Percentiles rank a stretch among this genome's conserved stretches.
These are phyloP conservation scores for Holtermanniella nyarrowii DNA, from an alignment of 768 basidiomycete genomes.

Conservation along the genomic window DNA sequence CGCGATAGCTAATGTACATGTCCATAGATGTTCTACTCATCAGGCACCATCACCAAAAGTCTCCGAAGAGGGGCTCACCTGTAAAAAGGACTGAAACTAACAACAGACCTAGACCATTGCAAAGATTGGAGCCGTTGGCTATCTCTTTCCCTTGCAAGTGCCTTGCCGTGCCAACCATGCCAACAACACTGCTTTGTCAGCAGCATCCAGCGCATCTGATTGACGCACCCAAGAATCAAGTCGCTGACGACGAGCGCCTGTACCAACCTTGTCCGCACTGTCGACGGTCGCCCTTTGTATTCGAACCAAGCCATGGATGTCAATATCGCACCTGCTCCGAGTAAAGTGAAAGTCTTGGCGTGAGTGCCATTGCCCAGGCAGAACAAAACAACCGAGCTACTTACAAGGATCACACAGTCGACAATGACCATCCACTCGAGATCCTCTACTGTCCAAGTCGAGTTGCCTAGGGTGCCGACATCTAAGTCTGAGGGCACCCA, in stretches of 20 bases:
- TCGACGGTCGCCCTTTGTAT: conserved; percentile 23
- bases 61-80: conserved; percentile 12
- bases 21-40: conserved; percentile 40
- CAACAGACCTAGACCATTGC: conserved; percentile 32
- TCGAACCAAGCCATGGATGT: conserved; percentile 28
- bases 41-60: neutral
- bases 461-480: neutral
- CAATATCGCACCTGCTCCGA: conserved; percentile 31
- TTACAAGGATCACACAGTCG: conserved; percentile 27
- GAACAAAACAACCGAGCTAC: neutral
- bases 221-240: conserved; percentile 31
- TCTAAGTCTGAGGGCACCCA: neutral
- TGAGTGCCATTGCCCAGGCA: neutral
- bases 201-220: neutral
- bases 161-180: conserved; percentile 21
- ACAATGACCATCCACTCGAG: conserved; percentile 26
- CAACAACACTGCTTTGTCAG: conserved; percentile 20
- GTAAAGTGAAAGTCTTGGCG: conserved; percentile 25
- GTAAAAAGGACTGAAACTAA: conserved; percentile 31
- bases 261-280: conserved; percentile 35
- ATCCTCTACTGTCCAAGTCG: conserved; percentile 5
- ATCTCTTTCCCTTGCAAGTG: conserved; percentile 15
- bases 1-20: conserved; percentile 34
- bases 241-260: conserved; percentile 35
- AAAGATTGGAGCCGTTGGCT: conserved; percentile 16